Conservation (phyloP, 2,329 filamentous ascomycete genomes). For the Aureobasidium sp. region DNA sequence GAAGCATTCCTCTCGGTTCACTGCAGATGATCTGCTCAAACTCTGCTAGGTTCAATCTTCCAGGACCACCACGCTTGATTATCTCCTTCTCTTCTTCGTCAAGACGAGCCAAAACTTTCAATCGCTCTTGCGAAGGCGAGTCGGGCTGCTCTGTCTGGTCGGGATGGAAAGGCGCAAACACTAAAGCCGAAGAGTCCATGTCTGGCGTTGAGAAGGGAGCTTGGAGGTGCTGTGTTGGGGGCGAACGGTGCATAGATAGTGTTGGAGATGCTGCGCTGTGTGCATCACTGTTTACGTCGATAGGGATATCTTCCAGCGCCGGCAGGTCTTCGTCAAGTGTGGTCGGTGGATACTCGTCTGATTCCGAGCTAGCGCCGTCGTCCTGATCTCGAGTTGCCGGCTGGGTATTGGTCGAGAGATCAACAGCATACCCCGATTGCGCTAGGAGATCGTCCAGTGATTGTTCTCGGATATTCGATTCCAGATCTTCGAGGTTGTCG, state of each 20-base stretch:
- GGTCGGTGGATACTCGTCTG: background rate
- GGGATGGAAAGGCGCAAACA: background rate
- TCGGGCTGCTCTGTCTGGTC: background rate
- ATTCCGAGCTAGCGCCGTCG: background rate
- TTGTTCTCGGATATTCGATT: conserved; percentile 30
- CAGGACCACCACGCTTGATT: conserved; percentile 66
- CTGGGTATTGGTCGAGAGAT: background rate
- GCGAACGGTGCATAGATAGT: background rate
- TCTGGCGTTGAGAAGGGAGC: conserved; percentile 5
- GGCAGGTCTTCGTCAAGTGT: background rate
- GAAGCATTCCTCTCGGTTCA: conserved; percentile 46
- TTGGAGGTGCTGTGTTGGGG: background rate
- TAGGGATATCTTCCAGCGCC: background rate
- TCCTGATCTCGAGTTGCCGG: background rate
- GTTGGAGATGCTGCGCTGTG: background rate
- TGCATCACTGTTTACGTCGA: background rate
- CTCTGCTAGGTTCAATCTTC: conserved; percentile 69
- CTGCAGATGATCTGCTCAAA: conserved; percentile 69
- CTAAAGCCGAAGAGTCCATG: background rate
- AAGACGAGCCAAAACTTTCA: conserved; percentile 45
- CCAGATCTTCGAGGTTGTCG: conserved; percentile 24
- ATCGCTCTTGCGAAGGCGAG: conserved; percentile 26
- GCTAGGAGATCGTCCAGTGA: conserved; percentile 39
- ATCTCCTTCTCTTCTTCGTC: conserved; percentile 64
- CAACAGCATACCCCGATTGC: background rate